Evolutionary conservation across 768 basidiomycete species (phyloP), one percentile per base, ranked within the genome.

Genomic region (Pholiota microspora): DNA sequence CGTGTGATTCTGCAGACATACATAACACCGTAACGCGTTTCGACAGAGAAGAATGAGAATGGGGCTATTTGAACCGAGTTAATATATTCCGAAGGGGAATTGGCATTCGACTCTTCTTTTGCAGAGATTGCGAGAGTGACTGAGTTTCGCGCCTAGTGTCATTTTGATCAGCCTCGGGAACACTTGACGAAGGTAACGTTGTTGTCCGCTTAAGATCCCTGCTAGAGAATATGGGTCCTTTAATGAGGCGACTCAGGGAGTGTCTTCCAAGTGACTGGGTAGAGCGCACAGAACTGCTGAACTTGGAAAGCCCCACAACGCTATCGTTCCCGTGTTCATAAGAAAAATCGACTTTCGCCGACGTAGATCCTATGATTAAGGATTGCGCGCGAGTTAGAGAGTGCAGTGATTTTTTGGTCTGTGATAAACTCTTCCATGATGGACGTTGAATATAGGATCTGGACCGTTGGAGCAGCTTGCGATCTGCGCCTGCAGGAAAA

Each of bases 1-100:
- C 51, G 42, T 44, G 42, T 21, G 46, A 7, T 27, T 47, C 45
- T 16, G 18, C 28, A 34, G 18, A 49, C 10, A 18, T 34, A 16
- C n/a, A 12, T 23, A 21, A 12, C 23, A 16, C 25, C n/a, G n/a
- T n/a, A 44, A 15, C 21, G 28, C 9, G 9, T 18, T 45, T 36
- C 21, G 18, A 23, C 16, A 50, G 13, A n/a, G 24, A 36, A 38
- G 25, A 27, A 27, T 25, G 25, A 38, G 25, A 27, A 27, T 25
- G 25, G 36, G 28, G 47, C 53, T 60, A 77, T 59, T 78, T 78
- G 63, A 79, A 78, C 24, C 75, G 66, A 31, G 75, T 77, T 45
- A 80, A 66, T 45, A 80, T 77, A 61, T 72, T 77, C 27, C 74
- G 72, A 34, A 80, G 68, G 29, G 77, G 77, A 16, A 73, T 67